Evolutionary conservation across 345 rosid genomes (phyloP).

Genomic region (Jatropha curcas): DNA sequence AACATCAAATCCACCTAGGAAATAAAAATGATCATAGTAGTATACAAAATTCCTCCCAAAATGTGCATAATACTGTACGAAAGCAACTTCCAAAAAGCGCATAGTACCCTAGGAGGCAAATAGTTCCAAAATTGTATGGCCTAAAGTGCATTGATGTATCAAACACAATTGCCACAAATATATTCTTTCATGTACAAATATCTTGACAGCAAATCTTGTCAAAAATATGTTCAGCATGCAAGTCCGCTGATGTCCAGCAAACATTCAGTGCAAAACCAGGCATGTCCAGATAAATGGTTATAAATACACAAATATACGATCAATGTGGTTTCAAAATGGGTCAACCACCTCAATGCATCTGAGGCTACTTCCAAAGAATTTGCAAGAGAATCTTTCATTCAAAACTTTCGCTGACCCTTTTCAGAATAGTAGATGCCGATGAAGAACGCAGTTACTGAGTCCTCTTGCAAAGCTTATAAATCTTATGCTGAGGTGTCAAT

Average conservation of each 20-base stretch:
- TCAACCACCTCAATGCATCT: not conserved
- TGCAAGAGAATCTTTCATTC: not conserved
- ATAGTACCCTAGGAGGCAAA: not conserved
- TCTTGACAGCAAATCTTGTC: not conserved
- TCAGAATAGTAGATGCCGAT: not conserved
- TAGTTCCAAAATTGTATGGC: not conserved
- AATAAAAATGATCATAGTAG: not conserved
- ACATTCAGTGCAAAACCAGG: not conserved
- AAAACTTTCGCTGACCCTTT: not conserved
- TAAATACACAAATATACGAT: not conserved
- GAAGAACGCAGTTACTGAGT: not conserved
- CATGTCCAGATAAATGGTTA: not conserved
- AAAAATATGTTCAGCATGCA: too few relatives aligned
- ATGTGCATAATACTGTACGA: not conserved
- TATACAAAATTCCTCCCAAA: not conserved
- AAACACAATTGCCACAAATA: not conserved
- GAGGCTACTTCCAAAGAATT: not conserved
- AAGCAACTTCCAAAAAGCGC: not conserved
- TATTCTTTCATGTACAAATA: not conserved
- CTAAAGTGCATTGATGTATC: not conserved
- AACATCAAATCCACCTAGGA: not conserved
- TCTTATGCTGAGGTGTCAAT: not conserved
- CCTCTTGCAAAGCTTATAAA: not conserved
- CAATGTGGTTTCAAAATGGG: not conserved
- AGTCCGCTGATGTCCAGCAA: not conserved